Percentiles rank a stretch among this genome's conserved stretches.
Evolutionary conservation across 345 rosid species (phyloP).

Genomic region (Syzygium aromaticum): DNA sequence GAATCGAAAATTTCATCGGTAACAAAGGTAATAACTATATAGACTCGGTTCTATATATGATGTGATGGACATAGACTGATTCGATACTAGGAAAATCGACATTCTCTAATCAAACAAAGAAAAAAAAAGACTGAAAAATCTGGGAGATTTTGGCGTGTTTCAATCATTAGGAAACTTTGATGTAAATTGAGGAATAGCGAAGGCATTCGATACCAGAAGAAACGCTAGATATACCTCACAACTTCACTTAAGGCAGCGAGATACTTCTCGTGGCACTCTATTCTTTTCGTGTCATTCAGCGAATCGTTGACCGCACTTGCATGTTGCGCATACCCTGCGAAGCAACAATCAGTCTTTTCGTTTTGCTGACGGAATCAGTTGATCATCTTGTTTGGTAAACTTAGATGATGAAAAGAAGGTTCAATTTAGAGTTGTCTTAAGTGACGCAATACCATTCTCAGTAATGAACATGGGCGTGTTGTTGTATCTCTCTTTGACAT

Average conservation of each 20-base stretch:
- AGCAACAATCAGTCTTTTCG: background rate
- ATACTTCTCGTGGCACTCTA: conserved; percentile 8
- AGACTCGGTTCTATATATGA: no score
- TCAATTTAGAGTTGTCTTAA: background rate
- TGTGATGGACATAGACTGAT: background rate
- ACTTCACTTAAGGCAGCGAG: conserved; percentile 8
- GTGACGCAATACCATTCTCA: conserved; percentile 34
- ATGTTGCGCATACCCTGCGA: conserved; percentile 11
- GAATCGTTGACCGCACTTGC: background rate
- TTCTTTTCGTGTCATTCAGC: conserved; percentile 14
- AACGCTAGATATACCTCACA: conserved; percentile 2
- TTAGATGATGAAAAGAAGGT: background rate
- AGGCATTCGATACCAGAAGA: background rate
- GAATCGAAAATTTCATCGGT: background rate
- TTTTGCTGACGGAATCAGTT: background rate
- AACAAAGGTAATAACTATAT: background rate
- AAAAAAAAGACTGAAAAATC: background rate
- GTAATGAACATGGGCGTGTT: conserved; percentile 46
- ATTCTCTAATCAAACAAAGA: background rate
- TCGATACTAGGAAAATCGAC: background rate
- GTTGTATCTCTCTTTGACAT: conserved; percentile 35
- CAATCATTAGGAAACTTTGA: no score
- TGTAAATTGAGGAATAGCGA: background rate
- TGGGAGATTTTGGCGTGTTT: no score
- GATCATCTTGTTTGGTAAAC: no score